phyloP scores from a whole-genome alignment of 495 filamentous ascomycete genomes.

The Aspergillus incahuasiensis region DNA sequence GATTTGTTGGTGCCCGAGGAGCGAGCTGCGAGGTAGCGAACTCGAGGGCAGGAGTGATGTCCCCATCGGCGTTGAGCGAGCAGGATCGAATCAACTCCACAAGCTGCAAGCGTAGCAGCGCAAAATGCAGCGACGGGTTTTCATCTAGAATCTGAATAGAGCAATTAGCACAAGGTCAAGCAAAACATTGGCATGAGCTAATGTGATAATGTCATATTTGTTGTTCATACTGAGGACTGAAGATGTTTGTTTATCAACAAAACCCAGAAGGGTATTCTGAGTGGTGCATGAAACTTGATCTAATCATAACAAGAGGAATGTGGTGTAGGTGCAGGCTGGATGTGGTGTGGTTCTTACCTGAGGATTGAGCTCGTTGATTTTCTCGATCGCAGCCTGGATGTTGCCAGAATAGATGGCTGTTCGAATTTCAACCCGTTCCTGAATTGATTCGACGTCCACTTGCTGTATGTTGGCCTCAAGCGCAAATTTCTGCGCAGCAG shows the following conservation, averaged over 20 bases:
- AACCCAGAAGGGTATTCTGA: constrained; percentile 73
- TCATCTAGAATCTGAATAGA: constrained; percentile 74
- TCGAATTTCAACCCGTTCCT: constrained; percentile 71
- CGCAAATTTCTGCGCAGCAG: constrained; percentile 88
- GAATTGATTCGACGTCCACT: constrained; percentile 66
- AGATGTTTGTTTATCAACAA: constrained; percentile 94
- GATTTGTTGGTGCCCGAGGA: constrained; percentile 77
- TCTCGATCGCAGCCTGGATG: constrained; percentile 78
- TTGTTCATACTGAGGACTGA: constrained; percentile 91
- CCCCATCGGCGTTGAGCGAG: constrained; percentile 57
- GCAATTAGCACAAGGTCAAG: constrained; percentile 27
- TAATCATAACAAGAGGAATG: constrained; percentile 75
- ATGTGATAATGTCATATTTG: constrained; percentile 10
- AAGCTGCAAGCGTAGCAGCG: constrained; percentile 83
- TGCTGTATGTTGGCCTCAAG: constrained; percentile 84
- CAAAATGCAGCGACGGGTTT: constrained; percentile 81
- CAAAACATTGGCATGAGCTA: constrained; percentile 11
- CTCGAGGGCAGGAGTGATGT: constrained; percentile 75
- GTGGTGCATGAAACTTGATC: constrained; percentile 98
- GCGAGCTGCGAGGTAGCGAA: constrained; percentile 87
- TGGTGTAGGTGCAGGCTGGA: constrained; percentile 3
- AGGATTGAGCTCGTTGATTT: constrained; percentile 84
- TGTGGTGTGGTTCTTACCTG: constrained; percentile 58
- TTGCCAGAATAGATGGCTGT: constrained; percentile 76
- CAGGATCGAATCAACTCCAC: constrained; percentile 85